Conservation (phyloP, 2,329 filamentous ascomycete species). For the Didymella pinodella region DNA sequence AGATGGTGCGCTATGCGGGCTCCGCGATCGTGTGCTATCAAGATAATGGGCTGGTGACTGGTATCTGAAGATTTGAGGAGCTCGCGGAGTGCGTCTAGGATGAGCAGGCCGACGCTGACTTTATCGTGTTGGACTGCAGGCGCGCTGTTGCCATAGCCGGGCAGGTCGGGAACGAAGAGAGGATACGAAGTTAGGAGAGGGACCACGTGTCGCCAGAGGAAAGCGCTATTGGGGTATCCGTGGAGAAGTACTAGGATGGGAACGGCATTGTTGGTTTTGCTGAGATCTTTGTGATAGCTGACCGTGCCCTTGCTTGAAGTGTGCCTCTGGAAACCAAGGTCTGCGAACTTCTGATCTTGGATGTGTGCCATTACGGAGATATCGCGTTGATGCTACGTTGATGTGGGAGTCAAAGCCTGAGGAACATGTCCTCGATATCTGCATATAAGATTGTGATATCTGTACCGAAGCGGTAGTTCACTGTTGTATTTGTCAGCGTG, state of each 20-base stretch:
- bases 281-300: slow-evolving; percentile 35
- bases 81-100: slow-evolving; percentile 35
- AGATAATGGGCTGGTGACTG: slow-evolving; percentile 22
- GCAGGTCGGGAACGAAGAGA: slow-evolving; percentile 42
- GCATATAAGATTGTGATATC: not conserved
- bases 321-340: not conserved
- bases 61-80: slow-evolving; percentile 15
- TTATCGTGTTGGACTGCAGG: slow-evolving; percentile 39
- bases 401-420: not conserved
- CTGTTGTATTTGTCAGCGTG: slow-evolving; percentile 6
- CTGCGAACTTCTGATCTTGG: slow-evolving; percentile 1
- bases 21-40: slow-evolving; percentile 66
- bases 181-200: slow-evolving; percentile 38
- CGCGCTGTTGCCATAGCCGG: slow-evolving; percentile 41
- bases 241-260: slow-evolving; percentile 43
- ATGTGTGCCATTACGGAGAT: slow-evolving; percentile 1
- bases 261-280: slow-evolving; percentile 30
- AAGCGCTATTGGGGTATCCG: slow-evolving; percentile 44
- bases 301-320: slow-evolving; percentile 22
- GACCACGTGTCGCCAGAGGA: slow-evolving; percentile 44
- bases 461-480: not conserved
- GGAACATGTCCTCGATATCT: not conserved
- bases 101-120: slow-evolving; percentile 31
- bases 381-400: not conserved
- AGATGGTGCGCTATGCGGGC: slow-evolving; percentile 64